Base-by-base conservation (phyloP, 768 basidiomycete species). In the Calocybe cyanea region DNA sequence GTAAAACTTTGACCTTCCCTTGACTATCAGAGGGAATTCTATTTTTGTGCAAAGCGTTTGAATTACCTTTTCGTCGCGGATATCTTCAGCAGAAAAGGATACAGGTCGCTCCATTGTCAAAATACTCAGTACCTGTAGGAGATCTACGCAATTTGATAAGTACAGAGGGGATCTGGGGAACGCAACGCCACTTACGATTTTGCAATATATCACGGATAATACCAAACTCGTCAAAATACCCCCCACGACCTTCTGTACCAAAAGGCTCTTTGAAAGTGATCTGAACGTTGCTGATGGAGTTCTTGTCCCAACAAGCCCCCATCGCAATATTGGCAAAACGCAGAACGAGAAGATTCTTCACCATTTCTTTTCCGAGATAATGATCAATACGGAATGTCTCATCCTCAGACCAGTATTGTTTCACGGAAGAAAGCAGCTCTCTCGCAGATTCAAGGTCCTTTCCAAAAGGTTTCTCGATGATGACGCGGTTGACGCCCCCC, bases 181-280 rank as follows among this genome's bases (percentile, higher is more conserved):
- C 39, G 33, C n/a, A 39, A 38, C 37, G 45, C 25, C 24, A 79
- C 94, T 69, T 66, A 96, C 95, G 95, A 69, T 99, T 99, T 73
- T 99, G 95, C 62, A 94, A 73, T 48, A 99, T 76, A 66, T 99
- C 95, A 61, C 95, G 87, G 66, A 99, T 94, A 65, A 99, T 98
- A 45, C 96, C 96, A 68, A 97, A 99, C 69, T 98, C 94, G 65
- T 99, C 95, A 71, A 99, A 99, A 77, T 99, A 99, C 14, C 96
- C 95, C n/a, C 95, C 95, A 54, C 95, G 89, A n/a, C 95, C 95
- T 63, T 99, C 96, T 38, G 95, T 99, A 15, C 95, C 95, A 63
- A 98, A 97, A 2, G 94, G 92, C 67, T 98, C 96, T 73, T 98
- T 98, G 81, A 98, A 97, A 13, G 93, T 96, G 68, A 98, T 96